Conservation (phyloP, 306 rosid genomes). For the Sophora flavescens region DNA sequence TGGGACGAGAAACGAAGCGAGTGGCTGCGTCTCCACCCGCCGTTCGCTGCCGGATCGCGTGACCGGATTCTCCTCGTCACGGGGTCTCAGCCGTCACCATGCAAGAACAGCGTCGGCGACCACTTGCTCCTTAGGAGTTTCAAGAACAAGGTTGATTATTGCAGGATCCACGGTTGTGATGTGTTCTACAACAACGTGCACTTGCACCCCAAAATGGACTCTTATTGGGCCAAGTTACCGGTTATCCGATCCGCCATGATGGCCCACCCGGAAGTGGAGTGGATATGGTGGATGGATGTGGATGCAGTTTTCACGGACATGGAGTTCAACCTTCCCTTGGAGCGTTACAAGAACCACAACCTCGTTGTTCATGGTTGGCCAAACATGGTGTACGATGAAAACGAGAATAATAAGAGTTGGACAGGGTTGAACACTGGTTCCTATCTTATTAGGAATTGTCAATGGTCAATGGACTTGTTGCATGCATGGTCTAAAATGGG, state of each 20-base stretch:
- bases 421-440: conserved; percentile 54
- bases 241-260: conserved; percentile 50
- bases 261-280: conserved; percentile 61
- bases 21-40: conserved; percentile 52
- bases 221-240: conserved; percentile 63
- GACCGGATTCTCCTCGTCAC: conserved; percentile 52
- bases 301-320: conserved; percentile 57
- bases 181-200: conserved; percentile 53
- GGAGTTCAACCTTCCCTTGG: conserved; percentile 54
- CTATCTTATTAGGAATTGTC: conserved; percentile 51
- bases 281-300: conserved; percentile 69
- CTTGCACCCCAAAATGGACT: conserved; percentile 56
- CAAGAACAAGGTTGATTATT: conserved; percentile 70
- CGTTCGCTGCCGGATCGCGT: conserved; percentile 15
- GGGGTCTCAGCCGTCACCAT: conserved; percentile 55
- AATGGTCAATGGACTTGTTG: conserved; percentile 62
- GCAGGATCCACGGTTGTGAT: conserved; percentile 54
- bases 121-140: conserved; percentile 59
- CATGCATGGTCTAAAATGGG: conserved; percentile 60
- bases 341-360: conserved; percentile 48
- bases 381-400: conserved; percentile 40
- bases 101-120: conserved; percentile 53
- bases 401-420: conserved; percentile 52
- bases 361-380: conserved; percentile 60
- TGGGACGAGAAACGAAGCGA: conserved; percentile 58